Conservation (phyloP, 352 stramenopile genomes). For the Phytophthora nicotianae region DNA sequence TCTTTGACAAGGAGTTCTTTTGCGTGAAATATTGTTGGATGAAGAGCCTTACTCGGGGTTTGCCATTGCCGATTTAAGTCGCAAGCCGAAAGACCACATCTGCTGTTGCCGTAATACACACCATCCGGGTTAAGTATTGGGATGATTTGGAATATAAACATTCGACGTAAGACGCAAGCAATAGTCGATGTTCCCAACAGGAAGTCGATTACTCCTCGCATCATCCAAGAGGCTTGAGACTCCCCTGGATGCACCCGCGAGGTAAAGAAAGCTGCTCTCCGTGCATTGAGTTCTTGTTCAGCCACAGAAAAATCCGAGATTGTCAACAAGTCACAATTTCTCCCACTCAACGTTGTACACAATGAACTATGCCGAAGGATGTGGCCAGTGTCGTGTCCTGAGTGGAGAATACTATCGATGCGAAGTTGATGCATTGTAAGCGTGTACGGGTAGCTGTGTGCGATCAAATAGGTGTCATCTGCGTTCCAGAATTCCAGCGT, state of each 20-base stretch:
- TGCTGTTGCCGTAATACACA: slow-evolving; percentile 93
- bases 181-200: slow-evolving; percentile 64
- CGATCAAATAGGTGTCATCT: slow-evolving; percentile 89
- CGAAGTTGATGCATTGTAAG: slow-evolving; percentile 79
- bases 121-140: slow-evolving; percentile 95
- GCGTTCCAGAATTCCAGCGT: slow-evolving; percentile 79
- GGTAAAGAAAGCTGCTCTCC: slow-evolving; percentile 77
- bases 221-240: slow-evolving; percentile 93
- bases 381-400: slow-evolving; percentile 2
- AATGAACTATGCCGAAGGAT: slow-evolving; percentile 59
- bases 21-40: slow-evolving; percentile 90
- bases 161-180: slow-evolving; percentile 73
- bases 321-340: slow-evolving; percentile 74
- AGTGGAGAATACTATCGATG: slow-evolving; percentile 44
- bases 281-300: slow-evolving; percentile 35
- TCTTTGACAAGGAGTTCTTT: slow-evolving; percentile 85
- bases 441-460: slow-evolving; percentile 94
- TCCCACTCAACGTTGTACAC: slow-evolving; percentile 62
- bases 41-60: slow-evolving; percentile 55
- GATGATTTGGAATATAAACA: slow-evolving; percentile 94
- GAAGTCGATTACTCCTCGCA: slow-evolving; percentile 93
- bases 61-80: slow-evolving; percentile 93
- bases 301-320: slow-evolving; percentile 61
- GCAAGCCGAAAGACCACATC: slow-evolving; percentile 79
- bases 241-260: slow-evolving; percentile 92